These are phyloP conservation scores for Candida freyschussii DNA, from an alignment of 1,139 yeast species.

Conservation along the genomic window DNA sequence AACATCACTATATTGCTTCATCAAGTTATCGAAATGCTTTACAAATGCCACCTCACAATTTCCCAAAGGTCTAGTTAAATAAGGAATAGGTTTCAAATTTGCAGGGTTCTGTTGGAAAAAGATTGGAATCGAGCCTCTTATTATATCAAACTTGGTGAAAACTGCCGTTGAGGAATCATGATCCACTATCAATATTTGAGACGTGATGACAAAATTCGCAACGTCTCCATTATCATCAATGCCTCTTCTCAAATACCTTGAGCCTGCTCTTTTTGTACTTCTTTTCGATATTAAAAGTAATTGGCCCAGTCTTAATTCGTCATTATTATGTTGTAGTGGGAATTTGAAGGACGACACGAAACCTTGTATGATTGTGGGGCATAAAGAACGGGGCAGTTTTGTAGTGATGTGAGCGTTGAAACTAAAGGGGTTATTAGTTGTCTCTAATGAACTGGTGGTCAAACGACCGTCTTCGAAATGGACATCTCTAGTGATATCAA, in stretches of 20 bases:
- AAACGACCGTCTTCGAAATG: constrained; percentile 10
- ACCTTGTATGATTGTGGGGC: constrained; percentile 34
- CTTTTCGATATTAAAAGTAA: constrained; percentile 33
- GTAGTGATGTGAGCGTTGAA: constrained; percentile 29
- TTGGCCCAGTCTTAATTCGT: constrained; percentile 10
- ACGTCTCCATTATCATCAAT: constrained; percentile 70
- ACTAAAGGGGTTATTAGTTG: constrained; percentile 24
- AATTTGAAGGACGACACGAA: constrained; percentile 27
- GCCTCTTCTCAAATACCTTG: constrained; percentile 78
- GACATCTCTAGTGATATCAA: constrained; percentile 18
- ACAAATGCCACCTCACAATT: constrained; percentile 28
- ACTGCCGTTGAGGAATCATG: constrained; percentile 6
- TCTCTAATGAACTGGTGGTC: constrained; percentile 4
- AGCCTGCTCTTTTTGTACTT: constrained; percentile 39
- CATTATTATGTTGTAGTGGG: constrained; percentile 8
- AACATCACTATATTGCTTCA: constrained; percentile 26
- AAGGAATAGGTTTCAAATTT: constrained; percentile 41
- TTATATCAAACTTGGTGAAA: constrained; percentile 24
- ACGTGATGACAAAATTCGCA: constrained; percentile 45
- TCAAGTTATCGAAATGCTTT: constrained; percentile 30
- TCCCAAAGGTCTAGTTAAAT: constrained; percentile 26
- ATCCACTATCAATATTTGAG: constrained; percentile 28
- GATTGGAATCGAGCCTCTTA: constrained; percentile 45
- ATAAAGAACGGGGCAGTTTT: constrained; percentile 22
- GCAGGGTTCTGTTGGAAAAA: constrained; percentile 49